Conservation (phyloP, 805 yeast species). For the Starmerella bombi region DNA sequence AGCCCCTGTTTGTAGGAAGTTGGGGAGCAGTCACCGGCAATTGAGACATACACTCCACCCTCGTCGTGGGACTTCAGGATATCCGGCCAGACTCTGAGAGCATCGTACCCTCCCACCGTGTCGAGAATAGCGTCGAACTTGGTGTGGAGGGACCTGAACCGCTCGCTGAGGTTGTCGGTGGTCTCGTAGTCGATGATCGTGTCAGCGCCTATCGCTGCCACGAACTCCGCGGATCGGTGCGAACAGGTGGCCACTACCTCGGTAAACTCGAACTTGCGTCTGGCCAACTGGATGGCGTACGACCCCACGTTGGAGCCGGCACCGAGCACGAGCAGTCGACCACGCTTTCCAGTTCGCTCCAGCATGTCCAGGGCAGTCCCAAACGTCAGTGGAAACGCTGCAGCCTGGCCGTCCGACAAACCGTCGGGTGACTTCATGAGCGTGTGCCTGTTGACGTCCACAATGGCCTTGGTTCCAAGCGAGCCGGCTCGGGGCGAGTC, state of each 20-base stretch:
- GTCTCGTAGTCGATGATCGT: conserved; percentile 28
- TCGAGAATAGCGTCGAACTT: conserved; percentile 51
- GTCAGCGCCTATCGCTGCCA: conserved; percentile 41
- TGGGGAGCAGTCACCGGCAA: conserved; percentile 39
- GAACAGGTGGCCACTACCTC: conserved; percentile 49
- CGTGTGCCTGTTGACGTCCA: conserved; percentile 41
- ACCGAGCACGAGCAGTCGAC: conserved; percentile 42
- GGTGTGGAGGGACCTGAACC: conserved; percentile 1
- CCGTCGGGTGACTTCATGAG: conserved; percentile 37
- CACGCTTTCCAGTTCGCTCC: conserved; percentile 9
- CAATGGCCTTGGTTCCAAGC: conserved; percentile 41
- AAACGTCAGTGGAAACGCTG: conserved; percentile 50
- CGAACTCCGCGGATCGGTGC: conserved; percentile 34
- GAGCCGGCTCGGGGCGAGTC: conserved; percentile 20
- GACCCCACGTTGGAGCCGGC: conserved; percentile 62
- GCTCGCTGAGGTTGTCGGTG: conserved; percentile 1
- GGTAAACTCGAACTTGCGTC: conserved; percentile 34
- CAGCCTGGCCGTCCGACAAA: conserved; percentile 43
- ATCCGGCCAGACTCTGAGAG: conserved; percentile 33
- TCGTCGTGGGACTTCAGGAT: conserved; percentile 36
- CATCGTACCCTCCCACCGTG: conserved; percentile 45
- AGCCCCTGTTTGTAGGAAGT: conserved; percentile 5
- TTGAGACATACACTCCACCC: conserved; percentile 39
- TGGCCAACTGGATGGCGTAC: conserved; percentile 43
- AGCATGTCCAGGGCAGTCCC: conserved; percentile 45